Evolutionary conservation across 306 rosid genomes (phyloP), one percentile per base, ranked within the genome.

Genomic region (Lupinus albus): DNA sequence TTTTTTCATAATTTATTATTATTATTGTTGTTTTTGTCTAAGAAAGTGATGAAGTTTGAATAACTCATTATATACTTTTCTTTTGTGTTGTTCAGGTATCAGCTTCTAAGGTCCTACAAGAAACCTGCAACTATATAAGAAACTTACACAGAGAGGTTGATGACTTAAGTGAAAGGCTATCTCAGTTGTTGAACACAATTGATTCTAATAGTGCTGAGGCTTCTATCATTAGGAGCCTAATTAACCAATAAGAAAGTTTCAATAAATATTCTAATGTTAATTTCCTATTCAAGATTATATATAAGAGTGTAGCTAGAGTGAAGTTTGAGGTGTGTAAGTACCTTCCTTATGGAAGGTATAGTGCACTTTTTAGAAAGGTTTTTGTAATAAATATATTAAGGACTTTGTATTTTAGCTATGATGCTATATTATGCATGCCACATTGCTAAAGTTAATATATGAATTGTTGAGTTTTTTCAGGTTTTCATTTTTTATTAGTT

Each of bases 81-180:
- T 14, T 14, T 35, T 51, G 14, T 70, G 61, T 72, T 66, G 54
- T 61, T 78, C 77, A 93, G 99, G 99, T 88, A 57, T 85, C 99
- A 64, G 99, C 99, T 28, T 84, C 99, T 1, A 93, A 93, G 93
- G 97, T 93, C 80, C 97, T 93, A 77, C 99, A 93, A 67, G 99
- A 93, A 79, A 93, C 99, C 64, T 93, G 99, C 81, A 89, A 89
- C 84, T 90, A 93, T 81, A 93, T 93, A 41, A 86, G 94, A 82
- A 88, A 67, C 79, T 81, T 93, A 66, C 94, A 90, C 85, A 82
- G 81, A 71, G 99, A 93, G 28, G 99, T 93, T 38, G 96, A 90
- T 77, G 99, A 88, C 65, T 77, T 93, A 18, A 93, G 99, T 48
- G 90, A 93, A 82, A 70, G 99, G 11, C 73, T 93, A 64, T 88